phyloP scores from a whole-genome alignment of 306 rosid species.

The Fagus sylvatica region DNA sequence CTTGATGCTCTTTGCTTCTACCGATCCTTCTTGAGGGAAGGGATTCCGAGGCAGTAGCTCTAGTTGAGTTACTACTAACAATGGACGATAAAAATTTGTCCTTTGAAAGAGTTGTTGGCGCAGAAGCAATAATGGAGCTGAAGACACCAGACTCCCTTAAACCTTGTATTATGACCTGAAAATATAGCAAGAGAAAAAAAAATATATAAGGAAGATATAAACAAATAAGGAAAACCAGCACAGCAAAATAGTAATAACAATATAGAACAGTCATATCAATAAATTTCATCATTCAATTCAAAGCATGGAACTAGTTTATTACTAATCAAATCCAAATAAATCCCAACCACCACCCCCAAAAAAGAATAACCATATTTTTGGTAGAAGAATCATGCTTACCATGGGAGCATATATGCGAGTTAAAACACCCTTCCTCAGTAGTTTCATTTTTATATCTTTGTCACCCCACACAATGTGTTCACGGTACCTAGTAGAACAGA shows the following conservation, averaged over 20 bases:
- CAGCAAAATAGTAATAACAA: not conserved
- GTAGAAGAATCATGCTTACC: conserved; percentile 58
- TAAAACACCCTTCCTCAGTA: conserved; percentile 86
- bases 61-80: conserved; percentile 69
- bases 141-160: conserved; percentile 86
- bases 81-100: conserved; percentile 72
- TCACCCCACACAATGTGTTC: conserved; percentile 97
- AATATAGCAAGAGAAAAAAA: not conserved
- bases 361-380: no score
- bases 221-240: not conserved
- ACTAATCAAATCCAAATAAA: not conserved
- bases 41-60: conserved; percentile 60
- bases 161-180: conserved; percentile 83
- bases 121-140: conserved; percentile 82
- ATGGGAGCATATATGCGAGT: conserved; percentile 85
- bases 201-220: not conserved
- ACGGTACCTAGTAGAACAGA: conserved; percentile 61
- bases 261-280: no score
- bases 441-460: conserved; percentile 71
- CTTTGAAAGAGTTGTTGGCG: conserved; percentile 62
- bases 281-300: not conserved
- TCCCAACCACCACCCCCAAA: no score
- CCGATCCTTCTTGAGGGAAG: conserved; percentile 64
- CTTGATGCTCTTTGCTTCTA: conserved; percentile 41
- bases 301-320: not conserved